Conservation (phyloP, 2,329 filamentous ascomycete genomes). For the Keithomyces neogunnii region DNA sequence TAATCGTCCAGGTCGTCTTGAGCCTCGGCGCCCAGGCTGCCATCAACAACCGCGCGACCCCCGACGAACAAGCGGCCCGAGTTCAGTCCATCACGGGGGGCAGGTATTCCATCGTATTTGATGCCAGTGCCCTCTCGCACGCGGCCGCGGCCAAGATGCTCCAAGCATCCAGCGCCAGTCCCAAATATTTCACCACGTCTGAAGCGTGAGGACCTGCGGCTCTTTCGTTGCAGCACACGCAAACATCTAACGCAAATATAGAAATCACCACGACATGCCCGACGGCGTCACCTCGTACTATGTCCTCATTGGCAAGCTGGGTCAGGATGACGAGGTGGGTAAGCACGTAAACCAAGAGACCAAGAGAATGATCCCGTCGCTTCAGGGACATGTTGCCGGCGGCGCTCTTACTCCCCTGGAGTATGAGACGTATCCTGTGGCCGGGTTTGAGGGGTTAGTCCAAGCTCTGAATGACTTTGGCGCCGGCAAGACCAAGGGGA, state of each 20-base stretch:
- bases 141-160: slow-evolving; percentile 23
- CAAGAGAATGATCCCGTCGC: slow-evolving; percentile 10
- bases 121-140: slow-evolving; percentile 20
- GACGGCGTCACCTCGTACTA: slow-evolving; percentile 15
- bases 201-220: slow-evolving; percentile 19
- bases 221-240: not conserved
- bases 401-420: slow-evolving; percentile 17
- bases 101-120: slow-evolving; percentile 24
- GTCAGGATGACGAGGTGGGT: slow-evolving; percentile 10
- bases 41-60: slow-evolving; percentile 19
- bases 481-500: slow-evolving; percentile 16
- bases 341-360: slow-evolving; percentile 12
- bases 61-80: slow-evolving; percentile 21
- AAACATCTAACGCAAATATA: not conserved
- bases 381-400: slow-evolving; percentile 14
- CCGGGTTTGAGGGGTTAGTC: slow-evolving; percentile 17
- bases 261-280: slow-evolving; percentile 15
- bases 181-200: slow-evolving; percentile 23
- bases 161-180: slow-evolving; percentile 11
- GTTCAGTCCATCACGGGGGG: slow-evolving; percentile 23
- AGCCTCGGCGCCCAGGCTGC: slow-evolving; percentile 22
- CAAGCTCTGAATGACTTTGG: slow-evolving; percentile 14
- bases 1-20: not conserved
- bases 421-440: slow-evolving; percentile 12
- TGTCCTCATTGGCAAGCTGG: slow-evolving; percentile 16